Evolutionary conservation across 129 eudicot genomes (phyloP).

Genomic region (Tagetes erecta): DNA sequence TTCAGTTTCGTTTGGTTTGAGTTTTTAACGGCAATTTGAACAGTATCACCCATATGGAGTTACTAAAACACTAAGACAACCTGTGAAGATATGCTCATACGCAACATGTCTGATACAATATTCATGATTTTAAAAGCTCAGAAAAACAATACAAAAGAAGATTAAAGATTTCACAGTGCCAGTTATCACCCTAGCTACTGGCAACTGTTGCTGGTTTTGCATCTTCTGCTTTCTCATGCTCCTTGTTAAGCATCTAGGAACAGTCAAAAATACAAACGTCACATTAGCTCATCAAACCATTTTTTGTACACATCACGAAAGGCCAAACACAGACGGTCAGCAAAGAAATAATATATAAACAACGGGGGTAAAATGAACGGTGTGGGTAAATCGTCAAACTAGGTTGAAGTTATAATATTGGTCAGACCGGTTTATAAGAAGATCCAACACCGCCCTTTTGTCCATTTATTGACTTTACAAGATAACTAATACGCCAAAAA

Average conservation of each 20-base stretch:
- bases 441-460: neutral
- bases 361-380: too few relatives aligned
- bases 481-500: neutral
- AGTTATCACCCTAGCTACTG: constrained; percentile 47
- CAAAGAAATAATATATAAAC: neutral
- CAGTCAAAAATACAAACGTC: constrained; percentile 15
- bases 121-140: neutral
- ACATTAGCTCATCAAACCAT: neutral
- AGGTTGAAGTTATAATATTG: neutral
- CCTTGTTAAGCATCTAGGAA: constrained; percentile 91
- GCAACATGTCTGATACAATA: neutral
- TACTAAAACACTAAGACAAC: neutral
- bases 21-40: neutral
- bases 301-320: neutral
- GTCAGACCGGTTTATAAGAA: neutral
- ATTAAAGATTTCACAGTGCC: neutral
- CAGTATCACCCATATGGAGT: neutral
- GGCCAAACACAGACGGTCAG: neutral
- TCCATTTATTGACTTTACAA: too few relatives aligned
- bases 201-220: constrained; percentile 72
- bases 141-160: neutral
- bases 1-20: neutral
- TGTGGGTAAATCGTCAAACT: too few relatives aligned
- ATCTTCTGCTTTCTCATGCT: constrained; percentile 93
- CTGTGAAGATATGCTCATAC: neutral